These are phyloP conservation scores for Colletotrichum truncatum DNA, from an alignment of 2,329 filamentous ascomycete genomes.

Conservation along the genomic window DNA sequence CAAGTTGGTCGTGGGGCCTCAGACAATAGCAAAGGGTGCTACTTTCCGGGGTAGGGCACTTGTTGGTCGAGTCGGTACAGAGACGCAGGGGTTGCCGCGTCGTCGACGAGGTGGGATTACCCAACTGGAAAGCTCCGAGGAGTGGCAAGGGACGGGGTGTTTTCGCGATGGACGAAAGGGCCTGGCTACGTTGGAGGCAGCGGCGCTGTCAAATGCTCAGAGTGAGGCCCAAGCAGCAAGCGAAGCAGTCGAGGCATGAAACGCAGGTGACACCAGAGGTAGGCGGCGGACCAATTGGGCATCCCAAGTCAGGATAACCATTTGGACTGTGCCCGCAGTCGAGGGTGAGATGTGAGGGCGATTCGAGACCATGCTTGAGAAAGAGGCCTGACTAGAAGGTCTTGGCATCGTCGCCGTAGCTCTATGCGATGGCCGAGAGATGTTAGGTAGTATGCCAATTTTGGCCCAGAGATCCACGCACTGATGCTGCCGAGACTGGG, in stretches of 20 bases:
- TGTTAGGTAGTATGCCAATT: constrained; percentile 24
- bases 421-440: constrained; percentile 28
- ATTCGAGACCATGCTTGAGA: constrained; percentile 27
- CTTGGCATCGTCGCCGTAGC: constrained; percentile 29
- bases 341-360: constrained; percentile 15
- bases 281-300: constrained; percentile 19
- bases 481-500: constrained; percentile 6
- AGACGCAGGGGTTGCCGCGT: constrained; percentile 12
- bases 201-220: not conserved
- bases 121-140: constrained; percentile 27
- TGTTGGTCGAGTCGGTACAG: constrained; percentile 24
- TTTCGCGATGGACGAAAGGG: no score
- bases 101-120: constrained; percentile 17
- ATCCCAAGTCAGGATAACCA: constrained; percentile 18
- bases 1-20: constrained; percentile 19
- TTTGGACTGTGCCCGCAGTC: constrained; percentile 17
- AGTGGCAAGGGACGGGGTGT: constrained; percentile 15
- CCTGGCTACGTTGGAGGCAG: not conserved
- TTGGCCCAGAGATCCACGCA: constrained; percentile 27
- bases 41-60: constrained; percentile 12
- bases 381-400: constrained; percentile 24
- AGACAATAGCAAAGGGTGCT: constrained; percentile 17
- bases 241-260: constrained; percentile 28
- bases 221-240: constrained; percentile 21
- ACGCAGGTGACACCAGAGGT: constrained; percentile 30